Conservation (phyloP, 306 rosid genomes). For the Alnus glutinosa region DNA sequence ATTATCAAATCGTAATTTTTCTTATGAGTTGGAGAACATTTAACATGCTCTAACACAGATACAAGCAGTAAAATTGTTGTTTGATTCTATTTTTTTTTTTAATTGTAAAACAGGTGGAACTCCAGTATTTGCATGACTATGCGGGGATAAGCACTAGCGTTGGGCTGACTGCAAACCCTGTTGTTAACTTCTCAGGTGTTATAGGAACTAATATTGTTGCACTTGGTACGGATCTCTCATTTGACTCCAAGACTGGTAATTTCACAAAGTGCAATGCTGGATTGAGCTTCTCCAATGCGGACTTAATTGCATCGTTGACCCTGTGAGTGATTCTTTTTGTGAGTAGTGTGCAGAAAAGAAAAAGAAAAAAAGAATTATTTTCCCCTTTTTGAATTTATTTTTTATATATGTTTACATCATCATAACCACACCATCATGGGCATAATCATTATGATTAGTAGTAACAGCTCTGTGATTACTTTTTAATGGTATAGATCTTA, state of each 20-base stretch:
- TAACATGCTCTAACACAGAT: slow-evolving; percentile 3
- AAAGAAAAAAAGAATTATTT: too few species aligned
- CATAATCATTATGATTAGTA: not conserved
- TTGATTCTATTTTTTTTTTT: slow-evolving; percentile 19
- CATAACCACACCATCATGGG: not conserved
- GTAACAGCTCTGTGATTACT: not conserved
- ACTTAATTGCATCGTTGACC: slow-evolving; percentile 68
- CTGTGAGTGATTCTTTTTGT: slow-evolving; percentile 65
- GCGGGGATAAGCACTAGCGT: slow-evolving; percentile 74
- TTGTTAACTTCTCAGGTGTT: slow-evolving; percentile 79
- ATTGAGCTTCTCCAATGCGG: slow-evolving; percentile 60
- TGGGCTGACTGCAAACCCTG: slow-evolving; percentile 85
- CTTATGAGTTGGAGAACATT: not conserved
- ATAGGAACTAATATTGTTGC: slow-evolving; percentile 64
- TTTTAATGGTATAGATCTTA: not conserved
- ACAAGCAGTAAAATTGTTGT: slow-evolving; percentile 1
- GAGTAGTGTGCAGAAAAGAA: not conserved
- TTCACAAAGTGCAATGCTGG: slow-evolving; percentile 71
- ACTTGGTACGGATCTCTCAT: slow-evolving; percentile 75
- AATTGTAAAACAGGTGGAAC: slow-evolving; percentile 58
- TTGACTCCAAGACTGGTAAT: slow-evolving; percentile 66
- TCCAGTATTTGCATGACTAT: slow-evolving; percentile 81
- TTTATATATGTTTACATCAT: not conserved
- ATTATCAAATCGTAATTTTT: not conserved
- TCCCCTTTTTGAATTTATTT: not conserved